Evolutionary conservation across 768 basidiomycete genomes (phyloP), one percentile per base, ranked within the genome.

Genomic region (Lentinula raphanica): DNA sequence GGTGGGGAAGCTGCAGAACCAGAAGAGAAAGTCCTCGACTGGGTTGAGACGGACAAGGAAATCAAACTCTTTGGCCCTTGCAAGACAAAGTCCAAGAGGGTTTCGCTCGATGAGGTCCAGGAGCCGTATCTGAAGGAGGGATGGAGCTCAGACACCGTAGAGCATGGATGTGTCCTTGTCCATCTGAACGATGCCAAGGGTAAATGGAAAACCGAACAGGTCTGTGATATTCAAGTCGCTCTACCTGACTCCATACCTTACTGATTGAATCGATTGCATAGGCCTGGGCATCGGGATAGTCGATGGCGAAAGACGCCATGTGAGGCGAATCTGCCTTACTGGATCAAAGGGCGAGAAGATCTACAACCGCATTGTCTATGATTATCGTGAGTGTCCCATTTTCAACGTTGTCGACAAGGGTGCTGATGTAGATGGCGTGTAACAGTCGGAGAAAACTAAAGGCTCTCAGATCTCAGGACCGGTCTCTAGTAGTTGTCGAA

Each of bases 1-100:
- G 58, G 58, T 28, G 62, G 58, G 55, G 5, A 29, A 17, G 5
- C 39, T 6, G 44, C 21, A 38, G 11, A 13, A 9, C 40, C 36
- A 12, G 32, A 31, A 27, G 21, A 42, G 8, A 35, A 19, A 5
- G 23, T 17, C 13, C 13, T 25, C 15, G 86, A 7, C 74, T 89
- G 31, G 68, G 80, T 36, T 82, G 81, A 21, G 81, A 80, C 9
- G 73, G 62, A 28, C 88, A 92, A 68, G 67, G 75, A 23, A 77
- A 88, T 90, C 67, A 69, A 78, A 36, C 59, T 89, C 19, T 92
- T 89, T 63, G 89, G 90, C 27, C 76, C 88, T 38, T 50, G 49
- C 23, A 67, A 80, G 38, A 82, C 74, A 50, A 84, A 79, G 65
- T 73, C 81, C n/a, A 75, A 81, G 66, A 74, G 85, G 60, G 70